phyloP scores from a whole-genome alignment of 2,329 filamentous ascomycete genomes.

The Aspergillus udagawae region DNA sequence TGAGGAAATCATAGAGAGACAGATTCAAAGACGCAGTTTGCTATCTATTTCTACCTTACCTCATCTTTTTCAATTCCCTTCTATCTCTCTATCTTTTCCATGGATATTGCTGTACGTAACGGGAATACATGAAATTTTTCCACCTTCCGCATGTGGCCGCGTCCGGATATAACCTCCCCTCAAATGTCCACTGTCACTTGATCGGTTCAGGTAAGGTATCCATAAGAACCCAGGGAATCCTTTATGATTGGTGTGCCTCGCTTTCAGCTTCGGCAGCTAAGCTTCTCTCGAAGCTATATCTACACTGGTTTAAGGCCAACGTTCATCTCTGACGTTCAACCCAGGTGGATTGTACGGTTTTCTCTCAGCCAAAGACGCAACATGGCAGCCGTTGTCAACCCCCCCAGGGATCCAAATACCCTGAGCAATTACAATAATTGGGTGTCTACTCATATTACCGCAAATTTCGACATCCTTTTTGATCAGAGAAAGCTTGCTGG shows the following conservation, averaged over 20 bases:
- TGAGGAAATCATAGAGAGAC: background rate
- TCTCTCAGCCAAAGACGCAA: conserved; percentile 22
- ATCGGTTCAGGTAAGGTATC: background rate
- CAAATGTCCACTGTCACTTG: background rate
- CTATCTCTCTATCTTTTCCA: background rate
- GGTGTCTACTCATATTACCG: conserved; percentile 76
- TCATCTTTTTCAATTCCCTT: background rate
- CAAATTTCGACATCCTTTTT: conserved; percentile 81
- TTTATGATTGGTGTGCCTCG: conserved; percentile 2
- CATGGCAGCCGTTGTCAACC: conserved; percentile 39
- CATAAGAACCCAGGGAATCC: background rate
- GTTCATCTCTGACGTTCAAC: conserved; percentile 2
- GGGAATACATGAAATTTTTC: background rate
- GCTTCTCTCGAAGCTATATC: conserved; percentile 2
- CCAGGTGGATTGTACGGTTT: conserved; percentile 2
- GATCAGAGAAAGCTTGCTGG: conserved; percentile 72
- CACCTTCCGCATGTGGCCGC: background rate
- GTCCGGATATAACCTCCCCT: background rate
- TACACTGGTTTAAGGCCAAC: background rate
- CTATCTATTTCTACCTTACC: background rate
- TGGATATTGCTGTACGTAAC: background rate
- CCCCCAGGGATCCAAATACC: conserved; percentile 77
- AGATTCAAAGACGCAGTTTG: background rate
- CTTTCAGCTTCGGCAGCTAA: conserved; percentile 1
- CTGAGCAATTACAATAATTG: conserved; percentile 88